These are phyloP conservation scores for Penicillium griseofulvum DNA, from an alignment of 2,329 filamentous ascomycete genomes.

Conservation along the genomic window DNA sequence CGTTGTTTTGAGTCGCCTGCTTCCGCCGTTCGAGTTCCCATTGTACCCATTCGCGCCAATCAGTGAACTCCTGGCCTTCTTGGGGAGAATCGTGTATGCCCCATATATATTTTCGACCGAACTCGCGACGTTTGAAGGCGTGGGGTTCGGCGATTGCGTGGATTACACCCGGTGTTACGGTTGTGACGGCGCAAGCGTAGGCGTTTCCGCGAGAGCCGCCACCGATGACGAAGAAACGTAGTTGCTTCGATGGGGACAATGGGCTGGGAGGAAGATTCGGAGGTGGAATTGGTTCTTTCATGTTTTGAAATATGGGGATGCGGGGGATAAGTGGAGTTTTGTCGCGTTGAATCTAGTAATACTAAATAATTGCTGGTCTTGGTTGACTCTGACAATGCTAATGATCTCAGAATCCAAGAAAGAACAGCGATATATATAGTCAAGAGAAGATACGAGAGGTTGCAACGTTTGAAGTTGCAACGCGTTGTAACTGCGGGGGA, in stretches of 20 bases:
- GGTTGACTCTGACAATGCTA: not conserved
- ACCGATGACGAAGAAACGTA: slow-evolving; percentile 75
- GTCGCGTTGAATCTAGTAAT: not conserved
- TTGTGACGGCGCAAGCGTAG: slow-evolving; percentile 68
- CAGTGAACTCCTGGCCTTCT: slow-evolving; percentile 66
- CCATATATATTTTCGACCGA: slow-evolving; percentile 75
- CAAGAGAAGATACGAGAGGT: not conserved
- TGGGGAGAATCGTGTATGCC: slow-evolving; percentile 43
- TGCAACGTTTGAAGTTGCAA: not conserved
- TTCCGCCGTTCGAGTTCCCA: slow-evolving; percentile 66
- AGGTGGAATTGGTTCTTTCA: slow-evolving; percentile 22
- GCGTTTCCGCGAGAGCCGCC: slow-evolving; percentile 75
- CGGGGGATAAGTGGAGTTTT: not conserved
- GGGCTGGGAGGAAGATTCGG: not conserved
- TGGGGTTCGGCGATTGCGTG: slow-evolving; percentile 79
- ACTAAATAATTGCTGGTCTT: not conserved
- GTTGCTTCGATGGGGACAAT: slow-evolving; percentile 24
- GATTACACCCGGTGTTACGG: slow-evolving; percentile 65
- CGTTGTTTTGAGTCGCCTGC: slow-evolving; percentile 30
- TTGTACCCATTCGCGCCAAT: slow-evolving; percentile 72
- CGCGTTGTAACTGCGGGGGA: slow-evolving; percentile 6
- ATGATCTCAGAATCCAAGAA: not conserved
- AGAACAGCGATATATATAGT: not conserved
- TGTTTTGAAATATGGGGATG: slow-evolving; percentile 2
- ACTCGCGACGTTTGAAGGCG: slow-evolving; percentile 68